Evolutionary conservation across 2,329 filamentous ascomycete genomes (phyloP).

Genomic region (Akanthomyces dipterigenus): DNA sequence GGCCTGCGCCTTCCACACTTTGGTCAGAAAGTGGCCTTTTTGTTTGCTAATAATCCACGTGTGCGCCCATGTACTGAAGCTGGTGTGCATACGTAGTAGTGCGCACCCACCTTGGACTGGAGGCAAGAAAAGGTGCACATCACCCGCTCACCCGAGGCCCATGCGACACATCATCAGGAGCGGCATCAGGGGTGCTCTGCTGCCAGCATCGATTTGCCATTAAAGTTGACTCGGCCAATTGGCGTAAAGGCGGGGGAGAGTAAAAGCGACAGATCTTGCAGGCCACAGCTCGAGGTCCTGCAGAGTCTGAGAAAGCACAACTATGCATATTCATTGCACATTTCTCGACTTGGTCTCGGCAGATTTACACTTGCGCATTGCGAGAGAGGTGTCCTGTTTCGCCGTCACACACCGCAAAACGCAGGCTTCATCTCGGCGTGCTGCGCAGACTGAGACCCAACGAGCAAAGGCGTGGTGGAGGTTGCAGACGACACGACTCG

Average conservation of each 20-base stretch:
- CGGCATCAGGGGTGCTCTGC: slow-evolving; percentile 3
- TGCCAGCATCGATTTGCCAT: not conserved
- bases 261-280: not conserved
- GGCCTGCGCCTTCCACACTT: no score
- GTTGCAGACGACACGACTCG: not conserved
- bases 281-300: not conserved
- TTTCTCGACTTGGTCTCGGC: not conserved
- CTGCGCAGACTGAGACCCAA: not conserved
- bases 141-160: not conserved
- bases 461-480: not conserved
- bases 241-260: not conserved
- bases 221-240: not conserved
- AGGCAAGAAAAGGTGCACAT: not conserved
- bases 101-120: not conserved
- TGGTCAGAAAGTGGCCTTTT: no score
- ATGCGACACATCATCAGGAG: slow-evolving; percentile 8
- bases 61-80: not conserved
- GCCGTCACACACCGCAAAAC: no score
- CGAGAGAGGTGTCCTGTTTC: no score
- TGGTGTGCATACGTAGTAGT: not conserved
- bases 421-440: not conserved
- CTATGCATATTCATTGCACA: not conserved
- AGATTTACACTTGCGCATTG: not conserved
- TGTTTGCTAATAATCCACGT: not conserved
- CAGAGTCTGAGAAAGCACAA: not conserved